Percentiles rank a stretch among this genome's conserved stretches.
phyloP scores from a whole-genome alignment of 768 basidiomycete genomes.

The Mycena leptocephala region DNA sequence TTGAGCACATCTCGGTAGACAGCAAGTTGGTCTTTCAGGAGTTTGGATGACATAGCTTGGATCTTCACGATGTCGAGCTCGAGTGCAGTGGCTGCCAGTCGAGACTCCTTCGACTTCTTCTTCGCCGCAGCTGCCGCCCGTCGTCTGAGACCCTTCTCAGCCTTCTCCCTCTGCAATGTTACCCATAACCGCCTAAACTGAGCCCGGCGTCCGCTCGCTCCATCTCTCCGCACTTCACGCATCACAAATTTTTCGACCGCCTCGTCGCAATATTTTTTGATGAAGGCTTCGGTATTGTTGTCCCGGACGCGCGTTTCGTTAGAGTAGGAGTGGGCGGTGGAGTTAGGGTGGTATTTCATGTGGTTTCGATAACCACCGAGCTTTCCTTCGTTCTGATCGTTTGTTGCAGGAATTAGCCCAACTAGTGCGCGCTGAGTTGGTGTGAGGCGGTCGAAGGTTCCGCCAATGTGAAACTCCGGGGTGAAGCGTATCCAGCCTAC shows the following conservation, averaged over 20 bases:
- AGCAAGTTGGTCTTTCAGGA: neutral
- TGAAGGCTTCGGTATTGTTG: neutral
- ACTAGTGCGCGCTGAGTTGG: slow-evolving; percentile 26
- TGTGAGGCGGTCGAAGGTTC: slow-evolving; percentile 32
- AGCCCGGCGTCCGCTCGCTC: neutral
- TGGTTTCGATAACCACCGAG: neutral
- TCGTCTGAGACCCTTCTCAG: neutral
- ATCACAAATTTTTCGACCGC: too few relatives aligned
- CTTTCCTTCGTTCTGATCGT: slow-evolving; percentile 39
- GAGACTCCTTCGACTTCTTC: neutral
- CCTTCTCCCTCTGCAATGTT: neutral
- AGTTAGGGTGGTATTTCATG: too few relatives aligned
- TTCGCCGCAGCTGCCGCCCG: neutral
- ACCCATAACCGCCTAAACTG: neutral
- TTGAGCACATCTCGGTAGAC: too few relatives aligned
- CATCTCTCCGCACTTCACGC: neutral
- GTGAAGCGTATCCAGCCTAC: too few relatives aligned
- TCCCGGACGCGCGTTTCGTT: neutral
- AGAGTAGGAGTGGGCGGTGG: neutral
- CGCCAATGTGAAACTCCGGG: too few relatives aligned
- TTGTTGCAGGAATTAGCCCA: slow-evolving; percentile 36
- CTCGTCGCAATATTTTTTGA: neutral
- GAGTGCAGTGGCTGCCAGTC: neutral
- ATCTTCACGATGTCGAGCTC: neutral
- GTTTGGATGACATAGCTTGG: too few relatives aligned